phyloP scores from a whole-genome alignment of 225 moss, liverwort and hornwort genomes.

The Neckera pumila region DNA sequence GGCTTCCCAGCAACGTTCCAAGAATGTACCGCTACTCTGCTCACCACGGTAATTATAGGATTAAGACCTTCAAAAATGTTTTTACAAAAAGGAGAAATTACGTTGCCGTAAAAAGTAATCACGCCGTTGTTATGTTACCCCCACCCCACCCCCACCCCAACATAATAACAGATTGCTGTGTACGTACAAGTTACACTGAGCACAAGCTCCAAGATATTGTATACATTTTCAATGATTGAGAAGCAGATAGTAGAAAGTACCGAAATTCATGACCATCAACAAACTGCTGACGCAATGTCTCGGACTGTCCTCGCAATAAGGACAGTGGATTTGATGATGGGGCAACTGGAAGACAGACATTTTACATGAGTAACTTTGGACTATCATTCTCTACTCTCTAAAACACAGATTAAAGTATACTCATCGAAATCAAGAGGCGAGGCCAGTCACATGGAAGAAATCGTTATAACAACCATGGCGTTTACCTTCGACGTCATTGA shows the following conservation, averaged over 20 bases:
- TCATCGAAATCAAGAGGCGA: not conserved
- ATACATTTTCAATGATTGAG: not conserved
- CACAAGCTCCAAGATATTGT: not conserved
- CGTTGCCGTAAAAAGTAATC: not conserved
- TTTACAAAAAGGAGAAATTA: not conserved
- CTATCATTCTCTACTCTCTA: not conserved
- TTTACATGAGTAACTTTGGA: not conserved
- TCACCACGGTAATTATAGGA: not conserved
- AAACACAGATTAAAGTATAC: not conserved
- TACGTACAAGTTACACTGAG: not conserved
- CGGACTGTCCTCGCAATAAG: conserved; percentile 48
- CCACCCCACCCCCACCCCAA: not conserved
- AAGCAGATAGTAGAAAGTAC: conserved; percentile 7
- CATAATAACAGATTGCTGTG: not conserved
- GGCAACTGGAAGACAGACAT: conserved; percentile 5
- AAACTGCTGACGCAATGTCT: conserved; percentile 50
- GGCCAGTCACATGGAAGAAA: not conserved
- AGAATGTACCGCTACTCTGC: conserved; percentile 75
- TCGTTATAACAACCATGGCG: not conserved
- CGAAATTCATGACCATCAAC: conserved; percentile 38
- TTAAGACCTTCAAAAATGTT: not conserved
- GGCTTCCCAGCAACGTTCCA: conserved; percentile 93
- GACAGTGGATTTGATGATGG: conserved; percentile 24
- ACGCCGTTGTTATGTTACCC: not conserved
- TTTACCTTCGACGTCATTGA: conserved; percentile 15